Conservation (phyloP, 805 yeast species). For the Sugiyamaella smithiae region DNA sequence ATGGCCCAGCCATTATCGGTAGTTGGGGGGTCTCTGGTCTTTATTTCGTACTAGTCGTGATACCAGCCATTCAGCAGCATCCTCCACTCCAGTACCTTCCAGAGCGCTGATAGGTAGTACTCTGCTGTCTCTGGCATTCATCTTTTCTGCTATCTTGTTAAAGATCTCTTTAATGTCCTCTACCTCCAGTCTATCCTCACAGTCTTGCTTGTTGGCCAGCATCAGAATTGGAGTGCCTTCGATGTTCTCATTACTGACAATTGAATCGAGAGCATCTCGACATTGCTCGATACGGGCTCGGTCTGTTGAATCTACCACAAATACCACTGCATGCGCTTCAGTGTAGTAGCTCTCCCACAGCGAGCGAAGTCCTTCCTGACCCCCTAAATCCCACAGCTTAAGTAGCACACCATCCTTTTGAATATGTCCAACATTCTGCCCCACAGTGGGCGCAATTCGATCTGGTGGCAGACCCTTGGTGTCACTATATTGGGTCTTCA, state of each 20-base stretch:
- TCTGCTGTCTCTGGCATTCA: conserved; percentile 87
- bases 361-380: conserved; percentile 78
- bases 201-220: conserved; percentile 94
- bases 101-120: conserved; percentile 87
- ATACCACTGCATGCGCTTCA: conserved; percentile 87
- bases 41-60: conserved; percentile 68
- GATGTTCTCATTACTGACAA: conserved; percentile 57
- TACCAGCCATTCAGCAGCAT: conserved; percentile 86
- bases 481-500: conserved; percentile 53
- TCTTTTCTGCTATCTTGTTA: conserved; percentile 74
- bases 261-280: conserved; percentile 52
- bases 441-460: conserved; percentile 87
- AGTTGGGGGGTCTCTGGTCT: conserved; percentile 55
- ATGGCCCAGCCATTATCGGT: conserved; percentile 11
- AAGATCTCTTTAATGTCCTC: conserved; percentile 80
- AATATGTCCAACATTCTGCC: conserved; percentile 66
- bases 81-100: conserved; percentile 73
- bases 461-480: conserved; percentile 44
- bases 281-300: conserved; percentile 80
- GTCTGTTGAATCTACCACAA: conserved; percentile 90
- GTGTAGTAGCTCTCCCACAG: conserved; percentile 87
- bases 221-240: conserved; percentile 87
- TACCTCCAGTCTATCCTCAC: conserved; percentile 65
- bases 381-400: conserved; percentile 96
- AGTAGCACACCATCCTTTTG: conserved; percentile 42